Evolutionary conservation across 306 rosid species (phyloP).

Genomic region (Luffa aegyptiaca): DNA sequence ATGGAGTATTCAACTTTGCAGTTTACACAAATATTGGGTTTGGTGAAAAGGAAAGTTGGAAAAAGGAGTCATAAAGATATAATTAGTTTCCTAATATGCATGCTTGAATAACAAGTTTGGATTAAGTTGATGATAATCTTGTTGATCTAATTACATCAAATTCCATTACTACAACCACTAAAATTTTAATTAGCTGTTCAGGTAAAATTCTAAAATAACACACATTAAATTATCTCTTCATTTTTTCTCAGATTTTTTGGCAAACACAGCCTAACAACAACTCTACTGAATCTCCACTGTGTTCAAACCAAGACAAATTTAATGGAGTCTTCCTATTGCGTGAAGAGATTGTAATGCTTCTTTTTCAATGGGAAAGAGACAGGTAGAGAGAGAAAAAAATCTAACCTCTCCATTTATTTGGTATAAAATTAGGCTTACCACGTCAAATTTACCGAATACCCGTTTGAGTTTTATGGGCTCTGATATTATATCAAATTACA

Average conservation of each 20-base stretch:
- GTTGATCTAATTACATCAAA: neutral
- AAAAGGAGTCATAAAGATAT: neutral
- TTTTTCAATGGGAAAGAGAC: neutral
- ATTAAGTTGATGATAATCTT: neutral
- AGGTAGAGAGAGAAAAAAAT: neutral
- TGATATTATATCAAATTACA: no score
- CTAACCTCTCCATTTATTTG: neutral
- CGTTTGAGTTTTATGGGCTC: no score
- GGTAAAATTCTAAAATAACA: neutral
- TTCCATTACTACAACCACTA: neutral
- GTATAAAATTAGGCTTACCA: neutral
- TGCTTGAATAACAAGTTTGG: neutral
- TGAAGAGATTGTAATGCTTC: neutral
- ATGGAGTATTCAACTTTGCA: slow-evolving; percentile 7
- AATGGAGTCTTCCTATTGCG: neutral
- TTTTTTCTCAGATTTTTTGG: neutral
- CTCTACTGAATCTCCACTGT: neutral
- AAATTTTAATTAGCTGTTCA: neutral
- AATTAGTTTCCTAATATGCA: neutral
- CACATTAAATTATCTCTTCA: neutral
- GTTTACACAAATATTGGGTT: neutral
- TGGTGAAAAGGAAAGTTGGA: neutral
- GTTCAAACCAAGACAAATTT: neutral
- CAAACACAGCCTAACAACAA: neutral
- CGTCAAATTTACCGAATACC: neutral